Evolutionary conservation across 2,329 filamentous ascomycete species (phyloP), one percentile per base, ranked within the genome.

Genomic region (Bipolaris bicolor): DNA sequence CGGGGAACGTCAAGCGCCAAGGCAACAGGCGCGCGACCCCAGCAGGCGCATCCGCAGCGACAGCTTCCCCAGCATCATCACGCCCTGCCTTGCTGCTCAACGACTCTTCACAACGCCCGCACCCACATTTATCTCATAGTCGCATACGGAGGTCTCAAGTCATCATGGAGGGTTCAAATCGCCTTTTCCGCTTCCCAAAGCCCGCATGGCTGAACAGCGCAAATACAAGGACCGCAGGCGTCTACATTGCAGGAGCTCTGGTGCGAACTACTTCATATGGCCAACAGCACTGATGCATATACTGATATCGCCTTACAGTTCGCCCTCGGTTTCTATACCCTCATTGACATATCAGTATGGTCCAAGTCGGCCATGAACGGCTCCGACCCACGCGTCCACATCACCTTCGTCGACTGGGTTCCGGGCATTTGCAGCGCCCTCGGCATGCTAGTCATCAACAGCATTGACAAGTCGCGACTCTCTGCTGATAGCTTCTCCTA

Each of bases 341-440:
- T 90, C 64, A 82, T 90, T 76, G 87, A 90, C 67, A 85, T 86
- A 58, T 83, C 86, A 16, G 81, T 85, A 56, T 89, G 82, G 78
- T 88, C 86, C 49, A 85, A 84, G 66, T 87, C 86, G 57, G 68
- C 79, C 52, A 81, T 81, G 69, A 89, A 89, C 74, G 84, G 83
- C 61, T 85, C 84, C 49, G 75, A 81, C 57, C 73, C 73, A 13
- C 33, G 68, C 51, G 82, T 87, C 18, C 86, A 89, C 76, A 82
- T 90, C 70, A 88, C 84, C 74, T 89, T 90, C 75, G 82, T 89
- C 64, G 87, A 90, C 79, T 90, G 87, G 87, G 87, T 90, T 65
- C 88, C 87, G 3, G 83, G 84, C 58, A 90, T 90, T 77, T 90
- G 88, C 80, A 88, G 84, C 41, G 82, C 85, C 58, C 81, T 90